Base-by-base conservation (phyloP, 441 rosid species). In the Melastoma candidum region DNA sequence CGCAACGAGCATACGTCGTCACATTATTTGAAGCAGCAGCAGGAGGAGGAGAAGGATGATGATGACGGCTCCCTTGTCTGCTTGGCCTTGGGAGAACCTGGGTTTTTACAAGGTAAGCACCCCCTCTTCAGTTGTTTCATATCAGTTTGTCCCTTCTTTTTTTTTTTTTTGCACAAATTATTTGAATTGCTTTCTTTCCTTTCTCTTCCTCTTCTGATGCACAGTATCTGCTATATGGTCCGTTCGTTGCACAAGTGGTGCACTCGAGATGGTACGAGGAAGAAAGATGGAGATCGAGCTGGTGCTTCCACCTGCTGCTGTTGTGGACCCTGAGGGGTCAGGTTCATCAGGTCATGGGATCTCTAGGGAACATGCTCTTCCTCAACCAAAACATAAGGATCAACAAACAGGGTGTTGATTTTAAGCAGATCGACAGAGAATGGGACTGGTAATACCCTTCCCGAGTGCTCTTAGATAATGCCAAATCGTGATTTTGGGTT, bases 41-140 rank as follows among this genome's bases (percentile, higher is more conserved):
- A 52, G 13, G 41, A 51, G 17, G 25, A 29, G 9, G 56, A 52
- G 56, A 52, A 52, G 56, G 56, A 52, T 29, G 46, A 36, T 66
- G 73, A 56, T 74, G 89, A 82, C 14, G 59, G 79, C 82, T 65
- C 58, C 81, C 47, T 65, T 84, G 57, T 77, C 88, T 49, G 55
- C 77, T 58, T 92, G 97, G 97, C 95, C 98, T 10, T 92, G 98
- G 98, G 87, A 74, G 69, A 79, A 78, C 71, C 46, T 85, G 48
- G 94, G 97, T 47, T n/a, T 56, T 48, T 90, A 62, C 67, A 92
- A 88, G 95, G 98, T 17, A 17, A 17, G 22, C 22, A 17, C 22
- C 22, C 22, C 22, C 22, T 17, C 22, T 0, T 9, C 12, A 2
- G 29, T 48, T 25, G 14, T 41, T 3, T 26, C 61, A 22, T 57